Base-by-base conservation (phyloP, 805 yeast genomes). In the Clavispora phyllophila region DNA sequence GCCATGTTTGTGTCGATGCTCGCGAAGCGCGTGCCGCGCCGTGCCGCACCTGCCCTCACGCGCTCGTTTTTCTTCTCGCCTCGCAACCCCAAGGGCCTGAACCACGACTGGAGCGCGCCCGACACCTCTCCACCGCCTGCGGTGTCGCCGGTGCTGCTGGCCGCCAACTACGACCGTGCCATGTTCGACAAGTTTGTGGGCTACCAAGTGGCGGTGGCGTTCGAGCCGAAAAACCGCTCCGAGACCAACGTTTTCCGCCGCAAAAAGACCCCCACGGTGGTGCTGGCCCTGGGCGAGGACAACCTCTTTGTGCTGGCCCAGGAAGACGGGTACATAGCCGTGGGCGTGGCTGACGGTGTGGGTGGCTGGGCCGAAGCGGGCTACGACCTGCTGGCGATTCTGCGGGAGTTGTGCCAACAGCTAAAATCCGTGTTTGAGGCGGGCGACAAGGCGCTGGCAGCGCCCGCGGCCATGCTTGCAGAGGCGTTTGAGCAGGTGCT, bases 361-460 rank as follows among this genome's bases (percentile, higher is more conserved):
- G 98, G 98, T 13, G 98, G 98, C 3, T 91, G 98, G 97, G 78
- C 86, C 1, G 93, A 87, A 47, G 82, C 86, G 37, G 97, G 97
- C 0, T 84, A 80, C 54, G 96, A 91, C 60, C 86, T 96, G 2
- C 77, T 88, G 44, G 91, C 91, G 7, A 86, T 91, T 46, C 82
- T 93, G 32, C 73, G 95, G 51, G 93, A 87, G 53, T 65, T 91
- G 31, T 84, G 96, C 50, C 64, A 64, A 5, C 68, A 78, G 3
- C 71, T 87, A 56, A 70, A 73, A 15, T 57, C 63, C 2, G 51
- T 47, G 15, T 81, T 67, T 50, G 61, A 51, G 48, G 39, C 43
- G 39, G 41, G 20, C 36, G 41, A 22, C 10, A 40, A 42, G 18
- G 33, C n/a, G 34, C 50, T 58, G 8, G 41, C 56, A 4, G 46